Base-by-base conservation (phyloP, 495 filamentous ascomycete genomes). In the Hypoxylon trugodes region DNA sequence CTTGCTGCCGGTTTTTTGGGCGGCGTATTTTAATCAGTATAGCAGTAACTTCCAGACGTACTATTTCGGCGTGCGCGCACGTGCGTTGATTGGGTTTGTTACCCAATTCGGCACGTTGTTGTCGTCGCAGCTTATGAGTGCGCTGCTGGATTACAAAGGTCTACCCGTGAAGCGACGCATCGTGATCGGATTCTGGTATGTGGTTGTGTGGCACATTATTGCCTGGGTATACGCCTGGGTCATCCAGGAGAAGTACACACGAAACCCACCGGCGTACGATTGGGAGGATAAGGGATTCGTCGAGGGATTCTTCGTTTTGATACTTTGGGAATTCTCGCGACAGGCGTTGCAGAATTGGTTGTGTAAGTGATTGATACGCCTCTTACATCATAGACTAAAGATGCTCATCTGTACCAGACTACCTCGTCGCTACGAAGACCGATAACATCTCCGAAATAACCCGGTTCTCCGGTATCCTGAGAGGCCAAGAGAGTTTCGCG, bases 1-100 rank as follows among this genome's bases (percentile, higher is more conserved):
- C 0, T 73, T 87, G 4, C 71, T 87, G 12, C 83, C 84, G 7
- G 73, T 86, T 32, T 76, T 84, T 25, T 70, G 85, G n/a, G 81
- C 82, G 0, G 80, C 79, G 43, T 79, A 81, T 40, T 86, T 83
- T 76, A 83, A 84, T 46, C 83, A 83, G 2, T 86, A 87, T 38
- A 72, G 81, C 26, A 78, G 80, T n/a, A 86, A 84, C 59, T 86
- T 85, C 69, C 74, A 85, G 61, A 81, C 82, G 13, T 81, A 82
- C 46, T 86, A 87, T 63, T 86, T 87, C 68, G 81, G 80, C 1
- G 83, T 87, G 6, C 78, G 82, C 0, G 73, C 81, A 1, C 75
- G 84, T 5, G 79, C 83, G 0, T 71, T 87, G 1, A 81, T 80
- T 5, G 81, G 80, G 18, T 72, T 84, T 19, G 76, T 76, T 4